These are phyloP conservation scores for Dorcoceras hygrometricum DNA, from an alignment of 257 asterid genomes.

Conservation along the genomic window DNA sequence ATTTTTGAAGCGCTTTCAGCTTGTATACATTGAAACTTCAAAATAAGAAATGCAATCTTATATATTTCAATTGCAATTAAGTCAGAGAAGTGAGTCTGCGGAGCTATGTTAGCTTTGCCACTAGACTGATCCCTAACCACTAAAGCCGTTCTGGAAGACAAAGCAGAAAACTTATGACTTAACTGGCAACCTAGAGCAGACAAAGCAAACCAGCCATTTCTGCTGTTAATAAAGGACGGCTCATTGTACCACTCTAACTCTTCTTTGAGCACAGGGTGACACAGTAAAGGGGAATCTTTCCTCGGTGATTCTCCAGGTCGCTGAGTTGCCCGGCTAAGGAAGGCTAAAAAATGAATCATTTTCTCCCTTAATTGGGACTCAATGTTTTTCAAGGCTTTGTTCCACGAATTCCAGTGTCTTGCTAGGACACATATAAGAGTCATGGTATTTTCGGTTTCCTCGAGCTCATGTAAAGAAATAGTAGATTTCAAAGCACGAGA, in stretches of 20 bases:
- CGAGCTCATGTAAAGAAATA: constrained; percentile 61
- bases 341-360: constrained; percentile 78
- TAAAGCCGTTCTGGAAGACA: constrained; percentile 44
- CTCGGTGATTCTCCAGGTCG: constrained; percentile 59
- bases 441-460: constrained; percentile 72
- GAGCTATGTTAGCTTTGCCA: constrained; percentile 30
- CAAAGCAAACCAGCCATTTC: constrained; percentile 87
- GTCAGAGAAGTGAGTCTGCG: constrained; percentile 68
- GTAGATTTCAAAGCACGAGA: constrained; percentile 65
- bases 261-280: constrained; percentile 66
- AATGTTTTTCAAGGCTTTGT: constrained; percentile 56
- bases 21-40: constrained; percentile 77
- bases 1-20: constrained; percentile 71
- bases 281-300: constrained; percentile 55
- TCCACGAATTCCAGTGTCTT: constrained; percentile 68
- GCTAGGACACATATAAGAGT: constrained; percentile 74
- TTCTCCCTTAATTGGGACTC: constrained; percentile 85
- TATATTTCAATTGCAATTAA: constrained; percentile 67
- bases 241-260: constrained; percentile 73
- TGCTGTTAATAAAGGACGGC: constrained; percentile 69
- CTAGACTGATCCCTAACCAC: constrained; percentile 50
- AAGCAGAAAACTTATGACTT: constrained; percentile 40
- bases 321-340: constrained; percentile 77
- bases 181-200: constrained; percentile 72
- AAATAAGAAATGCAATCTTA: constrained; percentile 64